Conservation (phyloP, 2,329 filamentous ascomycete species). For the Cladosporium sp. region DNA sequence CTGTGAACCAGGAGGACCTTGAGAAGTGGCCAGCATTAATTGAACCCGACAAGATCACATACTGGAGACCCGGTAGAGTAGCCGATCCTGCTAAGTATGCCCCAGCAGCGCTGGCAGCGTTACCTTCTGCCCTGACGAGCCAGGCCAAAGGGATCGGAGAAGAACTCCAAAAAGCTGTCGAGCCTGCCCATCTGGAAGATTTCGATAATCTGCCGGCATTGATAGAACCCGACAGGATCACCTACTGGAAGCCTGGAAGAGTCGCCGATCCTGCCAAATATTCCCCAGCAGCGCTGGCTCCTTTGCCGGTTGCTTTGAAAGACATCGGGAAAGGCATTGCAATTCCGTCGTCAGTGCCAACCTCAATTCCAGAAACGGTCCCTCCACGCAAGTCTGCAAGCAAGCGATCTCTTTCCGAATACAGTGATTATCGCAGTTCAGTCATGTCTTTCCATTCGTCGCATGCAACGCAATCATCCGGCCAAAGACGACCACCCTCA, state of each 20-base stretch:
- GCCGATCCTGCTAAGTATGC: background rate
- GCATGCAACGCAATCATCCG: background rate
- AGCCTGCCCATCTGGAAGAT: background rate
- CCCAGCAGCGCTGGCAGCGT: background rate
- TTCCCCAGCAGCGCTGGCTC: background rate
- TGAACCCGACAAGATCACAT: background rate
- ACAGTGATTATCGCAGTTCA: slow-evolving; percentile 5
- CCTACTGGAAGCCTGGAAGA: background rate
- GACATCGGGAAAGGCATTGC: background rate
- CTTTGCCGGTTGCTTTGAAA: background rate
- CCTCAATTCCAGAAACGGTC: too few relatives aligned
- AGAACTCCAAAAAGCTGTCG: background rate
- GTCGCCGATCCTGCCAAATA: slow-evolving; percentile 2
- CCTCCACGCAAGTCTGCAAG: background rate
- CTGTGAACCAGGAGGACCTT: background rate
- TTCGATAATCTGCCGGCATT: background rate
- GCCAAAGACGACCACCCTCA: background rate
- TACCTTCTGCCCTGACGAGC: background rate
- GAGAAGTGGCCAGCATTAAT: background rate
- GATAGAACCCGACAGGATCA: background rate
- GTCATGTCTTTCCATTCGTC: background rate
- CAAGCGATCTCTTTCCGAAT: background rate
- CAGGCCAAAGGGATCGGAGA: background rate
- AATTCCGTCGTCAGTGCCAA: background rate
- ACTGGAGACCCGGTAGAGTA: background rate